Evolutionary conservation across 257 asterid species (phyloP), one percentile per base, ranked within the genome.

Genomic region (Plantago major): DNA sequence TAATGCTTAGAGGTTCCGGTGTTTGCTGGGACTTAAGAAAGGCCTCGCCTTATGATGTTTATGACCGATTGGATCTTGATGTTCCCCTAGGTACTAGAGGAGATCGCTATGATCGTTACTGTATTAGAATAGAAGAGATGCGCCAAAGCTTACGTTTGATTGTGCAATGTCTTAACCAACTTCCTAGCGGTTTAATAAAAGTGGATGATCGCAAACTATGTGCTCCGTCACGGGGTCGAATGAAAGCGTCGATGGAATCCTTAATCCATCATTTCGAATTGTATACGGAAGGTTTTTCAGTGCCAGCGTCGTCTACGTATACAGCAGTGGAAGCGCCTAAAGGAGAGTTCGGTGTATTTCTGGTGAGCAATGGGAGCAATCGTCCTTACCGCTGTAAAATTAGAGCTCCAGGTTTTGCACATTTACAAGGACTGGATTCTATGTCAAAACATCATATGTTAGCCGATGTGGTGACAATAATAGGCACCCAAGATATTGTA

Each of bases 301-400:
- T 62, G 55, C 60, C 55, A 26, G 73, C 54, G 33, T 58, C 67
- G 51, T 63, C 57, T 55, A 62, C 59, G 65, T 69, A 69, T 62
- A 44, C 54, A 51, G 65, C 55, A 55, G 68, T 61, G 14, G 63
- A 68, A 44, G 63, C 63, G 44, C 73, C 73, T 52, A 68, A 68
- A 54, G 50, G 69, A 47, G 52, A 69, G 55, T 69, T 69, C 55
- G 74, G 74, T 55, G 69, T 62, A 16, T 68, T 60, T 60, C 48
- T 68, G 10, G 58, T 68, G 14, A 26, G 48, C 22, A 43, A 67
- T 58, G 54, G 61, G 38, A 56, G 58, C 45, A 66, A 55, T 57
- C 38, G n/a, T 56, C 42, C 57, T 18, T 57, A 28, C 40, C 26
- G 3, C 45, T 42, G 37, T 45, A 65, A 42, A 38, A 38, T 50